A percentile compares a stretch with the other conserved stretches of the same genome.
These are phyloP conservation scores for Mycena floridula DNA, from an alignment of 768 basidiomycete genomes.

Conservation along the genomic window DNA sequence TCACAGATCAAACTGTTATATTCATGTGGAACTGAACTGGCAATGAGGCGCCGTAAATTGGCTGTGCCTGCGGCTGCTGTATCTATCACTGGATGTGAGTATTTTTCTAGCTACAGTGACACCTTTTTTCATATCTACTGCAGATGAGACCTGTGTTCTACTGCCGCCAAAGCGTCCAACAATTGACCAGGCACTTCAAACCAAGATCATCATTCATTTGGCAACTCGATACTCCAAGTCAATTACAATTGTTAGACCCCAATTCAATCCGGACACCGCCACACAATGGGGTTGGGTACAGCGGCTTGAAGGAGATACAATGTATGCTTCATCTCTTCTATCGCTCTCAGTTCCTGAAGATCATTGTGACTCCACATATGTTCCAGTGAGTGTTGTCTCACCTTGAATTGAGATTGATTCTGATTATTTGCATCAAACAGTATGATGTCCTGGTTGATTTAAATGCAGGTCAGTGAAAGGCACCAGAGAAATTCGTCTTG, in stretches of 20 bases:
- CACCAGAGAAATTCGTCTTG: background rate
- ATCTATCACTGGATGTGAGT: background rate
- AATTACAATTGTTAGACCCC: background rate
- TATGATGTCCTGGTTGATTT: conserved; percentile 20
- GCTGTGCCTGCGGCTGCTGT: background rate
- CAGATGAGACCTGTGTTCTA: conserved; percentile 9
- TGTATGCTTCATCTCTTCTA: conserved; percentile 7
- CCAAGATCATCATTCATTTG: conserved; percentile 3
- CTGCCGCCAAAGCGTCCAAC: conserved; percentile 6
- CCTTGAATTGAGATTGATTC: too few species aligned
- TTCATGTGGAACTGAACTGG: conserved; percentile 1
- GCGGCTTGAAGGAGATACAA: conserved; percentile 13
- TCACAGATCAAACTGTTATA: conserved; percentile 10
- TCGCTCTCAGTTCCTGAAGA: conserved; percentile 5
- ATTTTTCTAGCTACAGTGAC: too few species aligned
- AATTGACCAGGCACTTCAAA: too few species aligned
- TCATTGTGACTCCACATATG: conserved; percentile 15
- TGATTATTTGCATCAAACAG: conserved; percentile 5
- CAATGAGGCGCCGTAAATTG: background rate
- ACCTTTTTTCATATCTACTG: background rate
- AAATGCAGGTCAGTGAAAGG: too few species aligned
- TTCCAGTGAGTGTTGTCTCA: conserved; percentile 14
- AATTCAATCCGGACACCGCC: conserved; percentile 1
- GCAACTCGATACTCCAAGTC: conserved; percentile 4
- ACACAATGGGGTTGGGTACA: conserved; percentile 16